Evolutionary conservation across 1,284 basidiomycete species (phyloP), one percentile per base, ranked within the genome.

Genomic region (Cutaneotrichosporon dermatis): DNA sequence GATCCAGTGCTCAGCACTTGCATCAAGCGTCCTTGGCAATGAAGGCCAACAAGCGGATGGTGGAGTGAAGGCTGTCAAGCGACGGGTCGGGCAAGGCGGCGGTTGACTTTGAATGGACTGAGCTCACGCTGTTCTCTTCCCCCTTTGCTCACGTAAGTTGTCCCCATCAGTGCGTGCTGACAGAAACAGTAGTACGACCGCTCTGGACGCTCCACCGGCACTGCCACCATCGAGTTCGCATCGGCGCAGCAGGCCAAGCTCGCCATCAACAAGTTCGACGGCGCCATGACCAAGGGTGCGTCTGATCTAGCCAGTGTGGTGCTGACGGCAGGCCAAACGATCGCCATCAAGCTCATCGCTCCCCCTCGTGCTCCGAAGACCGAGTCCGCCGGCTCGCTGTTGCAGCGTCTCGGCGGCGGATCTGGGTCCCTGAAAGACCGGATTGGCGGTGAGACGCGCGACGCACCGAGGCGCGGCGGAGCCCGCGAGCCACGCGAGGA

Each of bases 181-280:
- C 58, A 4, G 7, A 12, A 35, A 55, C 46, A 49, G 46, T 57
- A 96, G 93, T 98, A 93, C 80, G 94, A 97, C 81, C 87, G 88
- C 72, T 94, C 92, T 70, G 94, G 94, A 67, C 89, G 94, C 73
- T 96, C 94, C 51, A 86, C 85, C 35, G 94, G 94, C 61, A 81
- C 85, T 59, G 94, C 90, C 35, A 84, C 86, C 65, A 82, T 97
- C 74, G 83, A 86, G n/a, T 97, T 87, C 79, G 86, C 90, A 74
- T 88, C 85, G 4, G 74, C 84, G 6, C 83, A 83, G 58, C 88
- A 96, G 73, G 94, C 94, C 35, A 85, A 86, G 54, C 81, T 83
- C 64, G 94, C 93, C 51, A 90, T 90, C 79, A 88, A 88, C 68
- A 87, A 91, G 69, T 91, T 89, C 66, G 84, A 95, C 73, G 92